Percentiles rank a stretch among this genome's conserved stretches.
Conservation (phyloP, 129 eudicot genomes). For the Centaurea solstitialis region DNA sequence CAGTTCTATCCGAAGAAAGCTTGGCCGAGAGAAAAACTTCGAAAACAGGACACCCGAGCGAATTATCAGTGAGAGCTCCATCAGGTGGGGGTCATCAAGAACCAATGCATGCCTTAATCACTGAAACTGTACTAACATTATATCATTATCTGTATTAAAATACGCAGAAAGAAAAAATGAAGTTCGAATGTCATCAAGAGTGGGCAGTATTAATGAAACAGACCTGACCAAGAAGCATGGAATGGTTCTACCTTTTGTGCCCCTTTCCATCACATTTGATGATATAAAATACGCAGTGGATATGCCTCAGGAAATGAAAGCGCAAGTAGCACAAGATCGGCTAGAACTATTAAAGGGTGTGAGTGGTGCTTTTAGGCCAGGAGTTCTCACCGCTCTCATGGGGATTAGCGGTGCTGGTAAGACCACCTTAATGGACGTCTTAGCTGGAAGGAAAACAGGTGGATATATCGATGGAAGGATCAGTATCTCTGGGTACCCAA, state of each 20-base stretch:
- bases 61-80: slow-evolving; percentile 41
- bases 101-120: neutral
- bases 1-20: slow-evolving; percentile 67
- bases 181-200: slow-evolving; percentile 41
- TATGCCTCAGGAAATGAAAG: slow-evolving; percentile 97
- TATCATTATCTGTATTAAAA: neutral
- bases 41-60: slow-evolving; percentile 38
- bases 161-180: slow-evolving; percentile 46
- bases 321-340: slow-evolving; percentile 59
- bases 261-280: slow-evolving; percentile 72
- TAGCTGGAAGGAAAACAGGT: slow-evolving; percentile 88
- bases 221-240: slow-evolving; percentile 57
- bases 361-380: slow-evolving; percentile 87
- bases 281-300: slow-evolving; percentile 73
- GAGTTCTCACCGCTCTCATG: slow-evolving; percentile 88
- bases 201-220: slow-evolving; percentile 28
- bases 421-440: slow-evolving; percentile 85
- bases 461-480: slow-evolving; percentile 77
- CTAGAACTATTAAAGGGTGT: slow-evolving; percentile 77
- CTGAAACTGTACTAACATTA: neutral
- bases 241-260: slow-evolving; percentile 85
- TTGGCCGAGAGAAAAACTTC: slow-evolving; percentile 51
- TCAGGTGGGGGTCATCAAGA: slow-evolving; percentile 40
- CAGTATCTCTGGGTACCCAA: slow-evolving; percentile 77
- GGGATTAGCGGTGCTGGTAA: slow-evolving; percentile 98